These are phyloP conservation scores for Hypoxylon sp. DNA, from an alignment of 2,329 filamentous ascomycete species.

Conservation along the genomic window DNA sequence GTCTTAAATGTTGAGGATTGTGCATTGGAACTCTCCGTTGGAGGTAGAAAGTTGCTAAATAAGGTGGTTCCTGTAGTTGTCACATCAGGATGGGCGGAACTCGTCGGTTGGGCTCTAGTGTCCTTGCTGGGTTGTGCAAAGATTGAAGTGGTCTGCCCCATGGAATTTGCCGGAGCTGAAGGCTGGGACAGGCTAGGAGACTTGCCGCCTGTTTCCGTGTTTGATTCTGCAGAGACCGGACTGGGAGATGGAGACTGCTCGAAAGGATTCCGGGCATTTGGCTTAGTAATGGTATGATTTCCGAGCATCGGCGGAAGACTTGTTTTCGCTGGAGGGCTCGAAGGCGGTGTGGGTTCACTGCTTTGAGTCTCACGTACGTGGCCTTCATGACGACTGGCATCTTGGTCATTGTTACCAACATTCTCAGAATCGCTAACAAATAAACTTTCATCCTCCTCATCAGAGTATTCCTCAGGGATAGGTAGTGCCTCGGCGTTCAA, in stretches of 20 bases:
- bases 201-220: not conserved
- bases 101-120: not conserved
- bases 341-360: constrained; percentile 21
- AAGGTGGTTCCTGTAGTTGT: not conserved
- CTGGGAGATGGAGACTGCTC: constrained; percentile 11
- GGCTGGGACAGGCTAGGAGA: constrained; percentile 4
- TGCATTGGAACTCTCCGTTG: not conserved
- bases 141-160: constrained; percentile 14
- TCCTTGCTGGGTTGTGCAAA: constrained; percentile 14
- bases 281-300: constrained; percentile 12
- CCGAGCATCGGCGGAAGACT: constrained; percentile 20
- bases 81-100: not conserved
- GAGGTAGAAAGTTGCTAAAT: not conserved
- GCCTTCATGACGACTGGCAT: not conserved
- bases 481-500: constrained; percentile 9
- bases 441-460: constrained; percentile 48
- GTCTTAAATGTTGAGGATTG: constrained; percentile 1
- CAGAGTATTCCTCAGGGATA: constrained; percentile 1
- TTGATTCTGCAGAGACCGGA: constrained; percentile 3
- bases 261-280: not conserved
- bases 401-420: constrained; percentile 10
- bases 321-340: constrained; percentile 20
- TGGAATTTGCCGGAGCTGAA: constrained; percentile 9
- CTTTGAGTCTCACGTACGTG: constrained; percentile 36
- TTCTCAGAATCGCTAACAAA: constrained; percentile 49